Base-by-base conservation (phyloP, 1,284 basidiomycete genomes). In the Cryptococcus sp. region DNA sequence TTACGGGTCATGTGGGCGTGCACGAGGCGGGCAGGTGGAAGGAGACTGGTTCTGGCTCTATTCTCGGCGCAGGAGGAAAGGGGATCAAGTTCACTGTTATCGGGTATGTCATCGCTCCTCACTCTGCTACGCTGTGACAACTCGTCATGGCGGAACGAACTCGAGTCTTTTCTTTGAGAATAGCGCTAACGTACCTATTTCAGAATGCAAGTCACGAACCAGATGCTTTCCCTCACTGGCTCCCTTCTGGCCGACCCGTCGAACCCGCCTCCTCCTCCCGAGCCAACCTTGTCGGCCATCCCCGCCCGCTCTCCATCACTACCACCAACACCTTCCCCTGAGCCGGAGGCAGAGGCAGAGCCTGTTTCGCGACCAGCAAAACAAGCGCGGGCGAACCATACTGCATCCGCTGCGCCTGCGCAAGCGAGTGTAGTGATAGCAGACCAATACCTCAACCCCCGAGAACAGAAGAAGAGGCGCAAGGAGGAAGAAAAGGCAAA, bases 151-250 rank as follows among this genome's bases (percentile, higher is more conserved):
- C n/a, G n/a, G n/a, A n/a, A n/a, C n/a, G n/a, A n/a, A n/a, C n/a
- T n/a, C n/a, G n/a, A n/a, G n/a, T n/a, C n/a, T n/a, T n/a, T n/a
- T n/a, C n/a, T n/a, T n/a, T n/a, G n/a, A n/a, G n/a, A n/a, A n/a
- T n/a, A n/a, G n/a, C n/a, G n/a, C n/a, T n/a, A n/a, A n/a, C n/a
- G n/a, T 39, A 6, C 42, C 38, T 13, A 42, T 25, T 13, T 13
- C 30, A 96, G 93, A 30, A 76, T 97, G 61, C 95, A 90, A 8
- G 86, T 97, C 50, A 91, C 93, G 43, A 96, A 98, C 71, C 88
- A 95, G 68, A 96, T 97, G 90, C 82, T 99, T 16, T 95, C 93
- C 1, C 81, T 98, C 16, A 85, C 91, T 27, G 95, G 93, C 11
- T 97, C 95, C 1, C 83, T 99, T 61, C 88, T 96, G 59, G 71